Evolutionary conservation across 2,329 filamentous ascomycete genomes (phyloP), one percentile per base, ranked within the genome.

Genomic region (Aphanocladium album): DNA sequence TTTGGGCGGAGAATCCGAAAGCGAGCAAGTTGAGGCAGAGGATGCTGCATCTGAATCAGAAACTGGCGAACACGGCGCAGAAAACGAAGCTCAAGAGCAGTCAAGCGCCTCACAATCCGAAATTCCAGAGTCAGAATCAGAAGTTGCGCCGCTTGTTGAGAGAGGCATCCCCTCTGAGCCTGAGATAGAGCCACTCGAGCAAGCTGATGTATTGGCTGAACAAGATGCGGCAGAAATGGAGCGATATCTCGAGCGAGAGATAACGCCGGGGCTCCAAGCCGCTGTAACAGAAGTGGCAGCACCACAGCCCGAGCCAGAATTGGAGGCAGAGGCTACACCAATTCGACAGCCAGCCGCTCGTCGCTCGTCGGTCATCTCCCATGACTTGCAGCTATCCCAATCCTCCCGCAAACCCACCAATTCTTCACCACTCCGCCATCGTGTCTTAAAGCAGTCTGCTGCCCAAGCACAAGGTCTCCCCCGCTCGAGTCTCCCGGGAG

Each of bases 341-440:
- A 63, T 64, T 46, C 66, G 63, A 21, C 65, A 64, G 8, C 61
- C 54, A 19, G 19, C 64, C 2, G 33, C 60, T 17, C 59, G 62
- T 1, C 61, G 64, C 30, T 69, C 70, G 4, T 65, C 68, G 12
- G 25, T 35, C 35, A 16, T 8, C 17, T 16, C 37, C 27, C 25
- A 25, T 25, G 52, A 35, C 25, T 19, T 23, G 17, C 45, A 51
- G 21, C 46, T 51, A n/a, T 45, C 53, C 11, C 35, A 50, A 30
- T 61, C 59, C 9, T 45, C 59, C 14, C 16, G 53, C 23, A 50
- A 57, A n/a, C 52, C 63, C 16, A 62, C 57, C 14, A 61, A 61
- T 12, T 46, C 57, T 7, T 70, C 73, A 7, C 72, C 74, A 7
- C 64, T 74, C 12, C 65, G 74, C 33, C 71, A 71, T 23, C 72